These are phyloP conservation scores for Xylaria sp. DNA, from an alignment of 2,329 filamentous ascomycete genomes.

Conservation along the genomic window DNA sequence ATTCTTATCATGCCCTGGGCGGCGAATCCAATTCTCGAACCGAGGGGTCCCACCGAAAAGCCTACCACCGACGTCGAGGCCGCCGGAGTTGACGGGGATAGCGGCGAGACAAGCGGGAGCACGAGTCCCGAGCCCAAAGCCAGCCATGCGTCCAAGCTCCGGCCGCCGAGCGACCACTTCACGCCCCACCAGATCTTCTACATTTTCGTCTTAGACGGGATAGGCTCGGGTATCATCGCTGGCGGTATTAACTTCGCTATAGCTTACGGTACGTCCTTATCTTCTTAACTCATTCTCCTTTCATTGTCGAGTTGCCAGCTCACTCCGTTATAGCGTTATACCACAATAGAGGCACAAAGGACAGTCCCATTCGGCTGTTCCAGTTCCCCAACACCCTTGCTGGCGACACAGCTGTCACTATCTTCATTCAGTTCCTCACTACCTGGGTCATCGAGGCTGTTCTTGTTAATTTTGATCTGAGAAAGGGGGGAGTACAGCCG, in stretches of 20 bases:
- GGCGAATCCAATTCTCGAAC: slow-evolving; percentile 42
- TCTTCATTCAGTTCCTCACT: slow-evolving; percentile 60
- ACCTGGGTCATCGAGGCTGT: slow-evolving; percentile 63
- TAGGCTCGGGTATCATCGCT: neutral
- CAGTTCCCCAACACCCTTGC: slow-evolving; percentile 61
- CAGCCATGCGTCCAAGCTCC: slow-evolving; percentile 31
- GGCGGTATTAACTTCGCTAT: slow-evolving; percentile 9
- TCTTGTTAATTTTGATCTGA: slow-evolving; percentile 60
- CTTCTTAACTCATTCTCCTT: neutral
- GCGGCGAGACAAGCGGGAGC: slow-evolving; percentile 9
- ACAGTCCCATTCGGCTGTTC: slow-evolving; percentile 58
- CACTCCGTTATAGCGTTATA: slow-evolving; percentile 57
- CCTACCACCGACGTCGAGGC: slow-evolving; percentile 38
- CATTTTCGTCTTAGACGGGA: neutral
- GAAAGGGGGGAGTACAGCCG: slow-evolving; percentile 56
- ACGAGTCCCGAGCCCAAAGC: slow-evolving; percentile 23
- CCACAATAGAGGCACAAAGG: slow-evolving; percentile 50
- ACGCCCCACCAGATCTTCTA: slow-evolving; percentile 54
- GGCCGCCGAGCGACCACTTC: slow-evolving; percentile 52
- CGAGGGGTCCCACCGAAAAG: slow-evolving; percentile 12
- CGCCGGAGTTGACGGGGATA: slow-evolving; percentile 2
- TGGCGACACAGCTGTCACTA: slow-evolving; percentile 62
- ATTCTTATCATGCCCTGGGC: slow-evolving; percentile 45
- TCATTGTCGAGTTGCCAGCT: neutral
- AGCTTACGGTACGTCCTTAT: neutral